Conservation (phyloP, 371 early-diverging fungal genomes). For the Mortierella sp. region DNA sequence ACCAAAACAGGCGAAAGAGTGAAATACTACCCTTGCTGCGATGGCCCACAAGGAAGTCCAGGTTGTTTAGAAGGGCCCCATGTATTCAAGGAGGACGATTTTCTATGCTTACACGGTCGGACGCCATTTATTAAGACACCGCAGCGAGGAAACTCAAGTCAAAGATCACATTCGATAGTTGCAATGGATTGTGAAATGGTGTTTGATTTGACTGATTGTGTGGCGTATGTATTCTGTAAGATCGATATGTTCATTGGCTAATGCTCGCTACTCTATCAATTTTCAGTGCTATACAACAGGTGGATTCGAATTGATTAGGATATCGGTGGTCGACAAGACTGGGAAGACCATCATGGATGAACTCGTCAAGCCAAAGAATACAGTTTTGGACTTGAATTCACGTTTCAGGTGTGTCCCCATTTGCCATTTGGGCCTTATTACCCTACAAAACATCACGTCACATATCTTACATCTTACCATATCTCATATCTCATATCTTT, state of each 20-base stretch:
- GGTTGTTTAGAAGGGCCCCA: constrained; percentile 68
- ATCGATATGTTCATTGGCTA: neutral
- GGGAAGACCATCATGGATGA: constrained; percentile 65
- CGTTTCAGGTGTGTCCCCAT: constrained; percentile 54
- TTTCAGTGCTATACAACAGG: constrained; percentile 52
- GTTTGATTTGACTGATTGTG: constrained; percentile 9
- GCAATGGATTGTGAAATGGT: constrained; percentile 60
- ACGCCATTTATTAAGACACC: constrained; percentile 62
- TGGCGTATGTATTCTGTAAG: too few relatives aligned
- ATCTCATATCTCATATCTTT: neutral
- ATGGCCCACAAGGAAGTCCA: constrained; percentile 57
- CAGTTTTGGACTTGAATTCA: constrained; percentile 68
- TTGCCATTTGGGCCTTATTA: neutral
- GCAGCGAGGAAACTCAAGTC: neutral
- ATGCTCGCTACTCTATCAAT: constrained; percentile 23
- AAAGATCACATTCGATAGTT: constrained; percentile 31
- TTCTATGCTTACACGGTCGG: constrained; percentile 58
- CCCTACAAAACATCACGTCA: too few relatives aligned
- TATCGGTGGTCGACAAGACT: constrained; percentile 64
- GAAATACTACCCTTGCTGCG: constrained; percentile 63
- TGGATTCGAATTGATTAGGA: constrained; percentile 69
- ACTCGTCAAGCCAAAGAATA: constrained; percentile 63
- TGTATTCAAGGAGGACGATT: constrained; percentile 48
- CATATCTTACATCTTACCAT: neutral
- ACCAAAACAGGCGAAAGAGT: constrained; percentile 56